These are phyloP conservation scores for Tuber magnatum DNA, from an alignment of 495 filamentous ascomycete genomes.

Conservation along the genomic window DNA sequence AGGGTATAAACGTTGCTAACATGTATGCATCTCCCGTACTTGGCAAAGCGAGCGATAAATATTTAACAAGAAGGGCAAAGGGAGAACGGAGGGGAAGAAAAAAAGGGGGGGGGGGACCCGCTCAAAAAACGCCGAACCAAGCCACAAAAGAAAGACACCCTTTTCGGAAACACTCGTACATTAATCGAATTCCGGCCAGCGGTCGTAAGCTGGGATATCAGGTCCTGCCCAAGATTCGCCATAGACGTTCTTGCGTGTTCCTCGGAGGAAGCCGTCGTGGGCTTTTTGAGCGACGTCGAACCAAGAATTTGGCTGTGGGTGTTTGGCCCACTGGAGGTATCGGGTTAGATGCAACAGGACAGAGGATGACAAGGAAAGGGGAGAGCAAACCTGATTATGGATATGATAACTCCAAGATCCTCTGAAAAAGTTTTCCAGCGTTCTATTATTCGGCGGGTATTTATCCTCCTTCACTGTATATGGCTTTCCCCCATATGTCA, in stretches of 20 bases:
- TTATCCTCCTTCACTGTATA: conserved; percentile 47
- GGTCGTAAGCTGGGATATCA: conserved; percentile 25
- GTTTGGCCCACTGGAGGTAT: conserved; percentile 46
- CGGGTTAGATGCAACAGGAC: background rate
- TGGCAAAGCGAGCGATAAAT: background rate
- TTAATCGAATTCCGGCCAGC: conserved; percentile 40
- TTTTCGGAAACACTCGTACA: background rate
- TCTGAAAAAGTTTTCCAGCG: conserved; percentile 52
- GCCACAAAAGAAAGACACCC: background rate
- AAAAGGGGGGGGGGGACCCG: background rate
- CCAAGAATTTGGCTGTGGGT: conserved; percentile 54
- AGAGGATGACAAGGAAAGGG: background rate
- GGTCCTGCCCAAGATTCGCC: conserved; percentile 52
- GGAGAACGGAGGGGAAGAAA: background rate
- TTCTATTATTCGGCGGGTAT: conserved; percentile 52
- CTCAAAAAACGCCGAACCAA: background rate
- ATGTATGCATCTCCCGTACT: background rate
- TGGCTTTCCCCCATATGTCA: conserved; percentile 39
- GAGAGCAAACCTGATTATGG: conserved; percentile 51
- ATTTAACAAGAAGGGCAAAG: background rate
- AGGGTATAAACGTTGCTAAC: background rate
- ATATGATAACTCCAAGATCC: conserved; percentile 55
- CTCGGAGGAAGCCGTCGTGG: conserved; percentile 50
- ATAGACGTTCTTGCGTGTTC: conserved; percentile 48
- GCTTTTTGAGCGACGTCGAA: conserved; percentile 51